Base-by-base conservation (phyloP, 495 filamentous ascomycete genomes). In the Neurospora sp. region DNA sequence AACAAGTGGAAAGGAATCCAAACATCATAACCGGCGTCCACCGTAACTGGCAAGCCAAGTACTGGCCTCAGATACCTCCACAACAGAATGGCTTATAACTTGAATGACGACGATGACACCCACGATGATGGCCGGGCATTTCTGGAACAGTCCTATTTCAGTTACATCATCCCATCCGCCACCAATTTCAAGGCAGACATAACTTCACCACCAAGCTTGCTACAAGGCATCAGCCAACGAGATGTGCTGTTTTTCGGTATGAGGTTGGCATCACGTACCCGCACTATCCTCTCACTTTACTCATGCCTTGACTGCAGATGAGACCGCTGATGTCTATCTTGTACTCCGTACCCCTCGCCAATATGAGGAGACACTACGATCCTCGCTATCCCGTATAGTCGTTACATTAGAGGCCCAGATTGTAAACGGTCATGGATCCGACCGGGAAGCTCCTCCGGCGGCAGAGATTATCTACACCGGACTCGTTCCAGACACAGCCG, bases 151-250 rank as follows among this genome's bases (percentile, higher is more conserved):
- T 91, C 93, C 17, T 87, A 91, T 61, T 83, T 98, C 37, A 90
- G 91, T 71, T 93, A 94, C 44, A 84, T 97, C 71, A 87, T 97
- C 40, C 94, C 94, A 35, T 84, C 90, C 73, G 86, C 87, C 40
- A 89, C 92, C 48, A 77, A 88, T 45, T 84, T 94, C 73, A 83
- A 90, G 76, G 84, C 94, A 45, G 87, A 92, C 73, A 82, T 70
- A 84, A 85, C 42, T 82, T 87, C 70, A 77, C 76, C 70, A 61
- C 53, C 53, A 61, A 35, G 27, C 27, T 61, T 35, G 22, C 27
- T 61, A 61, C 14, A 61, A 61, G 79, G 77, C 40, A 86, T 86
- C 81, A 83, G 85, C 69, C 82, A 82, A 70, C 84, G 84, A 53
- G 84, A 83, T 70, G 84, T 79, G 74, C 83, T 88, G 27, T 88